Evolutionary conservation across 164 flowering plant species (phyloP), one percentile per base, ranked within the genome.

Genomic region (Berberis vulgaris): DNA sequence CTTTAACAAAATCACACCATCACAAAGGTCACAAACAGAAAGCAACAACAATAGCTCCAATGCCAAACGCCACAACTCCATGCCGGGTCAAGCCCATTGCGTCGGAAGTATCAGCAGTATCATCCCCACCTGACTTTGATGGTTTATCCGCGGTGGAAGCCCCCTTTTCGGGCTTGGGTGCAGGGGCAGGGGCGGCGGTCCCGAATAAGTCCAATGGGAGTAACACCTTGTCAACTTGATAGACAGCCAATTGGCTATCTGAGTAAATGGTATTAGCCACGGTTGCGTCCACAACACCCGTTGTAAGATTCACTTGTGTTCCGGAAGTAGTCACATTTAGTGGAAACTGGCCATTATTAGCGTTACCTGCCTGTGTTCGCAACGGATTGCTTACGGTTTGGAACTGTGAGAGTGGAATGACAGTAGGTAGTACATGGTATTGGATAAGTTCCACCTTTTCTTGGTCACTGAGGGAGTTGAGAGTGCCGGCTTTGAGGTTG

Each of bases 321-420:
- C 88, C 94, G 0, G 78, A 57, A 2, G 89, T 81, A 5, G 92
- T 86, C n/a, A 95, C 78, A 68, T 87, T 91, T 7, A 95, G 69
- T 0, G 88, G 91, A 43, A 76, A 87, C 67, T 71, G 72, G 0
- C 79, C 82, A 2, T 64, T 55, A n/a, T 53, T 58, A 57, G 68
- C 71, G 66, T 77, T 69, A 7, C 97, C 95, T 2, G 97, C 97
- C 52, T 86, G 90, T 1, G 99, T 91, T 10, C 89, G 59, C 26
- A 91, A 56, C 0, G 97, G 99, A 67, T 94, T 94, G 74, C 88
- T 91, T 8, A 81, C 80, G 0, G 96, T 91, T 57, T 89, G 93
- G 72, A 95, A 89, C 63, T 81, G 82, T 2, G 89, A 53, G 5
- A 67, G 43, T 26, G 96, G 61, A 10, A 84, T 57, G 54, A 68